Evolutionary conservation across 2,329 filamentous ascomycete species (phyloP), one percentile per base, ranked within the genome.

Genomic region (Dryadomyces quercus-mongolicae): DNA sequence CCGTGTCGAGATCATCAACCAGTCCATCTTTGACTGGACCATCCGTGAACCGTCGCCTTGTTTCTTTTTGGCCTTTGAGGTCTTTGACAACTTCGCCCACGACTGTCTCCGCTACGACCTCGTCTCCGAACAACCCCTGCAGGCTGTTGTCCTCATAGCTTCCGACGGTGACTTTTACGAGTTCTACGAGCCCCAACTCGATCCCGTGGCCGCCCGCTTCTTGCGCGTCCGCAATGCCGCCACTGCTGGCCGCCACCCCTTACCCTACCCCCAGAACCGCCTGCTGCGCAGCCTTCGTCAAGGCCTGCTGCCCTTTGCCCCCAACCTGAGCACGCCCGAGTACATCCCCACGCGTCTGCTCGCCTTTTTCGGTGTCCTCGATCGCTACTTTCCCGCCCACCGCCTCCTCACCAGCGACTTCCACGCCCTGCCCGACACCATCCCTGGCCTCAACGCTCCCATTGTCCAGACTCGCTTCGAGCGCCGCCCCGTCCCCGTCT

Each of bases 71-170:
- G 93, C 92, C 47, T 86, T 98, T 70, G 93, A 98, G 70, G 93
- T 98, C 60, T 95, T 96, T 65, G 93, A 98, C 74, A 98, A 98
- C 71, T 97, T 98, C 67, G 84, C 89, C 40, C 94, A 98, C 72
- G 93, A 98, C 71, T 80, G 85, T 56, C 82, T 98, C 58, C 91
- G 94, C 59, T 98, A 97, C 72, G 86, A 97, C 69, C 76, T 85
- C 12, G 70, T 76, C 57, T 94, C 90, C 12, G 87, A 89, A 66
- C 74, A 85, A 60, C 87, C 92, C 0, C 78, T 95, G 54, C 94
- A 98, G 71, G 90, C 89, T 51, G 84, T 84, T 58, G 91, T 97
- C 15, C 76, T 98, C 43, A 85, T 98, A 64, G 89, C 95, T 66
- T 76, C 74, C 9, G 74, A 84, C 45, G 92, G 92, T 64, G 91